A percentile compares a stretch with the other conserved stretches of the same genome.
Conservation (phyloP, 306 rosid species). For the Alnus glutinosa region DNA sequence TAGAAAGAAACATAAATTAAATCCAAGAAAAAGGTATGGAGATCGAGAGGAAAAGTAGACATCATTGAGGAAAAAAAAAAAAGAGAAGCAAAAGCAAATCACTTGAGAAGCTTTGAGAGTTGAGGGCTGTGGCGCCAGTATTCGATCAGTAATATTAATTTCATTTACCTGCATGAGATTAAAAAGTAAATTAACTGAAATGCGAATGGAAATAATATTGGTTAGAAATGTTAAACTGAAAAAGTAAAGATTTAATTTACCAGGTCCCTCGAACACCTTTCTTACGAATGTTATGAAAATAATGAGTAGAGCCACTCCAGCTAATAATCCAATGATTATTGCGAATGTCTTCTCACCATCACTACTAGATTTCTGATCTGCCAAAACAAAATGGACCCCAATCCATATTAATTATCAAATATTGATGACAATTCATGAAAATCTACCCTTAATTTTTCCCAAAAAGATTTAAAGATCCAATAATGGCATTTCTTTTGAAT, state of each 20-base stretch:
- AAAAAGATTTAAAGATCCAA: too few relatives aligned
- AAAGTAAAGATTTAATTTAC: conserved; percentile 29
- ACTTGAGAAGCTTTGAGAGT: conserved; percentile 25
- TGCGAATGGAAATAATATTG: background rate
- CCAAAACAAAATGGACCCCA: background rate
- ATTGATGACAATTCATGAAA: background rate
- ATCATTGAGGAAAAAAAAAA: conserved; percentile 17
- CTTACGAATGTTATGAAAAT: conserved; percentile 72
- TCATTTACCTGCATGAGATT: conserved; percentile 68
- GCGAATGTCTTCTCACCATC: conserved; percentile 91
- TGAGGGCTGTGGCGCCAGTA: conserved; percentile 14
- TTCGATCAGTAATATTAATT: too few relatives aligned
- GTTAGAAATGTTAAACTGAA: background rate
- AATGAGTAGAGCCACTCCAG: conserved; percentile 78
- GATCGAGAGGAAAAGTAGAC: conserved; percentile 24
- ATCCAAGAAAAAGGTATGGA: conserved; percentile 15
- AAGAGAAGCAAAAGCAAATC: conserved; percentile 22
- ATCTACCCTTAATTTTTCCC: background rate
- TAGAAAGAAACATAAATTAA: conserved; percentile 17
- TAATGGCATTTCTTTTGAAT: background rate
- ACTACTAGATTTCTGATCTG: conserved; percentile 51
- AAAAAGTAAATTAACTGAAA: conserved; percentile 10
- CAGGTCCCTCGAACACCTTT: conserved; percentile 56
- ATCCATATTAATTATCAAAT: background rate
- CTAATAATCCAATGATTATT: conserved; percentile 78